Percentiles rank a stretch among this genome's conserved stretches.
Conservation (phyloP, 331 rosid species). For the Arachis monticola region DNA sequence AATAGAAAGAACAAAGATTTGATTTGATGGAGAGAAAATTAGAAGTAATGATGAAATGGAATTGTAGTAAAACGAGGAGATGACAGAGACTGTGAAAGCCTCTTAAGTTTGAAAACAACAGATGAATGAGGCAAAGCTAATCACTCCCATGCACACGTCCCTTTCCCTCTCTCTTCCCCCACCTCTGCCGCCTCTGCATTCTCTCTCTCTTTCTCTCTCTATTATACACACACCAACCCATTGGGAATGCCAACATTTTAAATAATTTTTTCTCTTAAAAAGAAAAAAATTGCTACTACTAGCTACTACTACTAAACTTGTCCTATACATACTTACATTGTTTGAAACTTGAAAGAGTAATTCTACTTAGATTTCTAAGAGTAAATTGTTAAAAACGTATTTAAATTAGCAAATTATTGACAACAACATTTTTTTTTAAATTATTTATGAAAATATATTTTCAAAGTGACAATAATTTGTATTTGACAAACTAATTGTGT, state of each 20-base stretch:
- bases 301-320: too few relatives aligned
- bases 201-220: conserved; percentile 32
- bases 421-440: too few relatives aligned
- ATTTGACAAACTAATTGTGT: too few relatives aligned
- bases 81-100: conserved; percentile 36
- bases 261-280: neutral
- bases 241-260: conserved; percentile 63
- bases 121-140: conserved; percentile 88
- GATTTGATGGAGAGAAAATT: conserved; percentile 41
- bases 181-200: conserved; percentile 66
- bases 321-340: too few relatives aligned
- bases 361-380: too few relatives aligned
- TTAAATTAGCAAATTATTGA: too few relatives aligned
- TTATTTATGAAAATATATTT: too few relatives aligned
- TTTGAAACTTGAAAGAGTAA: too few relatives aligned
- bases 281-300: too few relatives aligned
- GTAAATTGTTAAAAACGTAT: too few relatives aligned
- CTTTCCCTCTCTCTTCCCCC: conserved; percentile 80
- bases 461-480: too few relatives aligned
- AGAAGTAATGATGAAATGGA: conserved; percentile 49
- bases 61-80: conserved; percentile 74
- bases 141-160: conserved; percentile 99
- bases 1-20: conserved; percentile 48
- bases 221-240: conserved; percentile 34
- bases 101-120: conserved; percentile 83